Conservation (phyloP, 768 basidiomycete species). For the Mycena metata region DNA sequence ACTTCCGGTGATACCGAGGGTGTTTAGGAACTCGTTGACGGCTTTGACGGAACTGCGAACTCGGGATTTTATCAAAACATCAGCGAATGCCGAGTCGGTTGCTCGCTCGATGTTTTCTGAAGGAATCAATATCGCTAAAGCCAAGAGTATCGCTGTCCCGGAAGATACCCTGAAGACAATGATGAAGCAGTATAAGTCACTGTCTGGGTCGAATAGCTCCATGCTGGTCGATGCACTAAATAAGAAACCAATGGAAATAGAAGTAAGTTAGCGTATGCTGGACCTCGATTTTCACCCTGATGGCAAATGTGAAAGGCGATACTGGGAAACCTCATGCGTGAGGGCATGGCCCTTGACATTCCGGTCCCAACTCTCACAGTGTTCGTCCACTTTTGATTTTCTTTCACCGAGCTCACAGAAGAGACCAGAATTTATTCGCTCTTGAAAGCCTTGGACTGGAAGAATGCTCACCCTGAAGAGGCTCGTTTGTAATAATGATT, state of each 20-base stretch:
- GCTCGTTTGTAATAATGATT: slow-evolving; percentile 6
- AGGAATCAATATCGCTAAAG: slow-evolving; percentile 18
- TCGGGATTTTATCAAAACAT: slow-evolving; percentile 25
- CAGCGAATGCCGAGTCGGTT: neutral
- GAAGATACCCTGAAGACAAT: slow-evolving; percentile 16
- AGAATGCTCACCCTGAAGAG: slow-evolving; percentile 13
- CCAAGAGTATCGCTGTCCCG: slow-evolving; percentile 22
- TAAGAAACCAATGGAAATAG: slow-evolving; percentile 26
- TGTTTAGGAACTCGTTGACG: slow-evolving; percentile 24
- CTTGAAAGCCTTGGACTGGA: slow-evolving; percentile 30
- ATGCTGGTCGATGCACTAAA: slow-evolving; percentile 26
- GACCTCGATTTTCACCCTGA: neutral
- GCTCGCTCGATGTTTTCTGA: slow-evolving; percentile 24
- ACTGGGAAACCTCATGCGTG: slow-evolving; percentile 13
- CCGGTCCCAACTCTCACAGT: slow-evolving; percentile 16
- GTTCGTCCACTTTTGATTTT: neutral
- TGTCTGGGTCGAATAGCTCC: slow-evolving; percentile 21
- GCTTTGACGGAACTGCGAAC: slow-evolving; percentile 28
- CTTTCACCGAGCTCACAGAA: neutral
- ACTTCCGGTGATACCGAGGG: neutral
- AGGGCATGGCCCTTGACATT: slow-evolving; percentile 16
- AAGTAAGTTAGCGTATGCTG: neutral
- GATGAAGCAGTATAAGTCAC: slow-evolving; percentile 23
- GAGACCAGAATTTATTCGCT: slow-evolving; percentile 23
- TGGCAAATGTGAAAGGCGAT: neutral